These are phyloP conservation scores for Volvox africanus DNA, from an alignment of 139 green algal genomes.

Conservation along the genomic window DNA sequence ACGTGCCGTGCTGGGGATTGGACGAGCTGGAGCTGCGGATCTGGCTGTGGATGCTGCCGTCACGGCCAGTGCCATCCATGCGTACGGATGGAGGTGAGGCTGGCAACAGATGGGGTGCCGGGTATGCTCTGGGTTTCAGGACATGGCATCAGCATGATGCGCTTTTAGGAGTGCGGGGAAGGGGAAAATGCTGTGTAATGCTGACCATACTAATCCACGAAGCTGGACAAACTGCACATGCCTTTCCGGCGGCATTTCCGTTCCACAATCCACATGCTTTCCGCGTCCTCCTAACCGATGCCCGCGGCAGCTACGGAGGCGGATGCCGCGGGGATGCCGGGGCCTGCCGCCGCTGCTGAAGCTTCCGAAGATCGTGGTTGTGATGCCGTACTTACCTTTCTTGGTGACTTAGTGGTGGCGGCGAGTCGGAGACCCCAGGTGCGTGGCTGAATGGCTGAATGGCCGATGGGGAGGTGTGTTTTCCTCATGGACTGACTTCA, in stretches of 20 bases:
- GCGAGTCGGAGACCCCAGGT: slow-evolving; percentile 60
- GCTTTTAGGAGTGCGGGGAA: too few species aligned
- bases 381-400: slow-evolving; percentile 48
- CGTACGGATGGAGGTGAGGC: neutral
- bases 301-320: neutral
- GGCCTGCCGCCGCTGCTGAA: slow-evolving; percentile 42
- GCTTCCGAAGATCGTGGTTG: neutral
- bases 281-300: too few species aligned
- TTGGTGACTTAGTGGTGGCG: slow-evolving; percentile 55
- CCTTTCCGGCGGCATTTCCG: too few species aligned
- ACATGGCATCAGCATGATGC: too few species aligned
- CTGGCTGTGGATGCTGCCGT: slow-evolving; percentile 34
- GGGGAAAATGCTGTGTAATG: too few species aligned
- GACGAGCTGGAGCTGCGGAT: slow-evolving; percentile 18
- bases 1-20: neutral
- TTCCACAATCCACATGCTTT: too few species aligned
- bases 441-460: neutral
- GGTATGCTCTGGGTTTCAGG: too few species aligned
- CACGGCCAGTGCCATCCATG: neutral
- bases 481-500: too few species aligned
- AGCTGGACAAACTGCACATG: too few species aligned
- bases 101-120: slow-evolving; percentile 21
- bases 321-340: too few species aligned
- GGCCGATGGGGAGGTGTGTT: neutral
- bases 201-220: too few species aligned